Evolutionary conservation across 2,329 filamentous ascomycete genomes (phyloP).

Genomic region (Neonectria magnoliae): DNA sequence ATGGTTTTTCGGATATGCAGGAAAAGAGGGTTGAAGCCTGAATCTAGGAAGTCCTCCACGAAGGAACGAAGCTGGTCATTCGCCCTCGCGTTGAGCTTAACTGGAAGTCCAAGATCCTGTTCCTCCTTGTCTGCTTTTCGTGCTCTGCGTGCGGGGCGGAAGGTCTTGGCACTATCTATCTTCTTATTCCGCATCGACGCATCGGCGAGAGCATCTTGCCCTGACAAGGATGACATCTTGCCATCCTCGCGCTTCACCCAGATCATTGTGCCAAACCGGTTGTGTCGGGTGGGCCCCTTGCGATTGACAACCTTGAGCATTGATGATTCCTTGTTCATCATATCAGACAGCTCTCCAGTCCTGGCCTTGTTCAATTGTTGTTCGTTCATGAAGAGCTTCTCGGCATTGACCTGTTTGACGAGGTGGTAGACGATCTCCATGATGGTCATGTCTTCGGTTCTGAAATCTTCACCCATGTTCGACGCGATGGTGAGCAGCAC

Average conservation of each 20-base stretch:
- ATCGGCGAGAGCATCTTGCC: constrained; percentile 84
- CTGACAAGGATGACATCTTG: constrained; percentile 86
- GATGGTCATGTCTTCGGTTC: constrained; percentile 85
- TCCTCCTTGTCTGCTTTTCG: constrained; percentile 70
- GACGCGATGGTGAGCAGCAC: constrained; percentile 87
- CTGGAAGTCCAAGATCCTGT: constrained; percentile 80
- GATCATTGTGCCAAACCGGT: constrained; percentile 95
- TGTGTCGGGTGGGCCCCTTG: constrained; percentile 86
- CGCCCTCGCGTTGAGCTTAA: constrained; percentile 76
- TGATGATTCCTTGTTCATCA: constrained; percentile 85
- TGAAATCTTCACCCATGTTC: constrained; percentile 93
- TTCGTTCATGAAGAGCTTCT: constrained; percentile 87
- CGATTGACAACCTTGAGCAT: constrained; percentile 82
- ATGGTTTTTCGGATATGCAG: constrained; percentile 87
- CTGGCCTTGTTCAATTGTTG: constrained; percentile 74
- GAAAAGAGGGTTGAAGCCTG: constrained; percentile 93
- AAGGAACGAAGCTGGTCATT: constrained; percentile 81
- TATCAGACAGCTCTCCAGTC: constrained; percentile 75
- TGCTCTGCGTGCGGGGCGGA: constrained; percentile 78
- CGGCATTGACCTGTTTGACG: constrained; percentile 86
- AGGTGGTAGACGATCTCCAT: constrained; percentile 94
- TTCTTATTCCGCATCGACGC: constrained; percentile 79
- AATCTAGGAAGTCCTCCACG: constrained; percentile 92
- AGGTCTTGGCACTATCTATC: constrained; percentile 91
- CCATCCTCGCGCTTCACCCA: constrained; percentile 91